Conservation (phyloP, 805 yeast genomes). For the Wickerhamomyces mucosus region DNA sequence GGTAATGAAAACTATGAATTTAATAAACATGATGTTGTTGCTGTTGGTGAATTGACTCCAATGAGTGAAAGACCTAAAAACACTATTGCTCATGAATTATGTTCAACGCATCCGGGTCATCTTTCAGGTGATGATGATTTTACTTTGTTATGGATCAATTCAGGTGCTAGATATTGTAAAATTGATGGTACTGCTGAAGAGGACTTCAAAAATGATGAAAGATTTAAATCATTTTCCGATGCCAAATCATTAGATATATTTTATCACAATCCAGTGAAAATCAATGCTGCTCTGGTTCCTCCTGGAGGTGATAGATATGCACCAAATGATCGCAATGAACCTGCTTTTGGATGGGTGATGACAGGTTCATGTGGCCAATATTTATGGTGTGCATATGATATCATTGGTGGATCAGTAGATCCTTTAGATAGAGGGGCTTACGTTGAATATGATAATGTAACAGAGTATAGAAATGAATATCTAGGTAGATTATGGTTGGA, state of each 20-base stretch:
- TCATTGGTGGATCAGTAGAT: conserved; percentile 31
- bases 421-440: conserved; percentile 16
- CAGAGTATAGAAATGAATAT: conserved; percentile 15
- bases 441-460: conserved; percentile 17
- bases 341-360: conserved; percentile 44
- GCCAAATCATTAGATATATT: conserved; percentile 17
- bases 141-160: conserved; percentile 54
- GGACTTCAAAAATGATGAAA: too few species aligned
- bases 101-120: conserved; percentile 58
- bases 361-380: conserved; percentile 40
- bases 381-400: conserved; percentile 54
- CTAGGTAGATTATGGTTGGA: conserved; percentile 21
- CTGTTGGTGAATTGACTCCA: conserved; percentile 25
- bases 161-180: conserved; percentile 60
- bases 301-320: conserved; percentile 27
- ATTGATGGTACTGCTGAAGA: conserved; percentile 2
- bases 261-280: conserved; percentile 29
- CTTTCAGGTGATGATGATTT: conserved; percentile 34
- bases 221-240: too few species aligned
- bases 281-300: conserved; percentile 41
- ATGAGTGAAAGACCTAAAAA: conserved; percentile 20
- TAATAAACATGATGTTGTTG: conserved; percentile 26
- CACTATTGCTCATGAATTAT: conserved; percentile 29
- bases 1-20: conserved; percentile 31
- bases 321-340: conserved; percentile 29